Evolutionary conservation across 306 rosid genomes (phyloP).

Genomic region (Medicago ruthenica): DNA sequence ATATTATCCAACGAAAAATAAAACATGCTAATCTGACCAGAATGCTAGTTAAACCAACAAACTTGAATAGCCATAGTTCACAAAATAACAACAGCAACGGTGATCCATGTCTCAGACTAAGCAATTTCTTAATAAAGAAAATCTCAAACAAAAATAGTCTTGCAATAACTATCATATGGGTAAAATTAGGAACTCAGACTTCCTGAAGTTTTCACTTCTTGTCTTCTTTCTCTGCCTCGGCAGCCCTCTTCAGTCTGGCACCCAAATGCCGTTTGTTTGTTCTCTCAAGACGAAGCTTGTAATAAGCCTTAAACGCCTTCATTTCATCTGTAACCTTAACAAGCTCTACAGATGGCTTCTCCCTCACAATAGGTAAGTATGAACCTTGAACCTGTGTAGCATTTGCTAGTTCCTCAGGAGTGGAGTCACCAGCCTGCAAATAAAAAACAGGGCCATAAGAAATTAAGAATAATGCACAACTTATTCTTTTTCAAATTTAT

Average conservation of each 20-base stretch:
- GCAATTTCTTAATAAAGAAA: constrained; percentile 10
- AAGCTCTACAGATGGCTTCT: constrained; percentile 63
- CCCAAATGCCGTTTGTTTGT: constrained; percentile 62
- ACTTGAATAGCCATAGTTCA: constrained; percentile 31
- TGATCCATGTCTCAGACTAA: constrained; percentile 9
- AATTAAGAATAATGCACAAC: neutral
- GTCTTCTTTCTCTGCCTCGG: constrained; percentile 79
- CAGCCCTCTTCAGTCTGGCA: constrained; percentile 67
- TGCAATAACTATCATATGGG: constrained; percentile 2
- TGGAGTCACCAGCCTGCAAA: constrained; percentile 65
- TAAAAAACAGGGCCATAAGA: neutral
- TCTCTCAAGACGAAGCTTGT: constrained; percentile 69
- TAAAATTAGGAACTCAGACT: neutral
- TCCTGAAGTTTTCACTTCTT: constrained; percentile 53
- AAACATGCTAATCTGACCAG: constrained; percentile 14
- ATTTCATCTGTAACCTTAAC: constrained; percentile 69
- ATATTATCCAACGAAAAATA: neutral
- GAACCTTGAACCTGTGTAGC: constrained; percentile 70
- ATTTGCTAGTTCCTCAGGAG: constrained; percentile 68
- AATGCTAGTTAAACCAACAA: constrained; percentile 9
- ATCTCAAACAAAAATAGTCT: constrained; percentile 32
- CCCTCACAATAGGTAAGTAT: constrained; percentile 58
- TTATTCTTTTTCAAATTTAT: neutral
- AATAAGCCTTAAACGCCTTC: constrained; percentile 66
- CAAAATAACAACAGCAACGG: neutral